Evolutionary conservation across 768 basidiomycete species (phyloP).

Genomic region (Leccinum obscurum): DNA sequence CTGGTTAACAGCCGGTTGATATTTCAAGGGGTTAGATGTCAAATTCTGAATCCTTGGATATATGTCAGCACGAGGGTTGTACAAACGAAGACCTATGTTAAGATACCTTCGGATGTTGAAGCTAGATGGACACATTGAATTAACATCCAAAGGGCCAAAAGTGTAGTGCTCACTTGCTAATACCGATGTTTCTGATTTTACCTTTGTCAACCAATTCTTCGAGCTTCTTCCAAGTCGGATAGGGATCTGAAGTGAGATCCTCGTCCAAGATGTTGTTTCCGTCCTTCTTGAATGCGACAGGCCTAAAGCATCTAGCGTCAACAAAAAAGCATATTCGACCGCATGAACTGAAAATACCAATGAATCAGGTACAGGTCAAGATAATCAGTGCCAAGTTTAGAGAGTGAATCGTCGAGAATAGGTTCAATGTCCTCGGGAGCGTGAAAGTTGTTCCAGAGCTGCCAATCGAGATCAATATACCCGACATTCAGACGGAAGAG

Average conservation of each 20-base stretch:
- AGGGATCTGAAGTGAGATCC: conserved; percentile 65
- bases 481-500: not conserved
- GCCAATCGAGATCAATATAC: not conserved
- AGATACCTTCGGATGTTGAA: conserved; percentile 58
- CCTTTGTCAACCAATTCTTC: conserved; percentile 78
- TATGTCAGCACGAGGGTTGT: not conserved
- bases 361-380: conserved; percentile 83
- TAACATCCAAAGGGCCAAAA: not conserved
- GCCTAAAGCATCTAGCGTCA: conserved; percentile 41
- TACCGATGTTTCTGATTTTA: conserved; percentile 75
- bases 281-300: conserved; percentile 63
- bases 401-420: conserved; percentile 63
- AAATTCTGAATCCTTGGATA: conserved; percentile 54
- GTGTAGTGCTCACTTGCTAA: conserved; percentile 64
- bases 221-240: conserved; percentile 79
- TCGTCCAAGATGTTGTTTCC: conserved; percentile 47
- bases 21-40: conserved; percentile 58
- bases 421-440: conserved; percentile 70
- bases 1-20: conserved; percentile 71
- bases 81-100: not conserved
- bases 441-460: conserved; percentile 82
- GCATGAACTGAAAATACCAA: conserved; percentile 46
- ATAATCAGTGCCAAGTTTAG: conserved; percentile 63
- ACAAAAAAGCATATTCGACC: not conserved
- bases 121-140: conserved; percentile 26